Evolutionary conservation across 495 filamentous ascomycete species (phyloP).

Genomic region (Xylaria venustula): DNA sequence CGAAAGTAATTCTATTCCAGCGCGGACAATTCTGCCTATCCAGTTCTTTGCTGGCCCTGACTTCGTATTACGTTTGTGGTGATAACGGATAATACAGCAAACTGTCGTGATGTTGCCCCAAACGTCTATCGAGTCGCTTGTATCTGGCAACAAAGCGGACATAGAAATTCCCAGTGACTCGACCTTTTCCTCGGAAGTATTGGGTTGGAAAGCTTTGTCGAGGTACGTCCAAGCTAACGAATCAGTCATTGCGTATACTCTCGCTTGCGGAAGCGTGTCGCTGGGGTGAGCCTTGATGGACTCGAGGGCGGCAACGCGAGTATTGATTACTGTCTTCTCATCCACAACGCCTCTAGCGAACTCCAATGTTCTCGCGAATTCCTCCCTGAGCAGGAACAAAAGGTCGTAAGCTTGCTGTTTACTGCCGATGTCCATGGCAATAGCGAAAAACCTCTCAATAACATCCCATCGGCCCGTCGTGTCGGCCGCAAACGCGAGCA

Average conservation of each 20-base stretch:
- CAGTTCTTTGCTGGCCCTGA: slow-evolving; percentile 26
- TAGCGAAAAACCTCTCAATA: slow-evolving; percentile 30
- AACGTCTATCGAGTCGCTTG: slow-evolving; percentile 8
- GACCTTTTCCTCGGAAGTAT: slow-evolving; percentile 12
- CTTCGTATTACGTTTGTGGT: slow-evolving; percentile 29
- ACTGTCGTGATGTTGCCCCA: slow-evolving; percentile 13
- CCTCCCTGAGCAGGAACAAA: slow-evolving; percentile 31
- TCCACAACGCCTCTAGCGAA: slow-evolving; percentile 5
- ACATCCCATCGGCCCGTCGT: slow-evolving; percentile 26
- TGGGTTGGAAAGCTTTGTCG: slow-evolving; percentile 20
- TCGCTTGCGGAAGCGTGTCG: slow-evolving; percentile 19
- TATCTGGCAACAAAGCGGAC: slow-evolving; percentile 20
- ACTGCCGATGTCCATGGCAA: slow-evolving; percentile 28
- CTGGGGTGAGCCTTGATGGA: slow-evolving; percentile 16
- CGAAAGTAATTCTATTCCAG: slow-evolving; percentile 39
- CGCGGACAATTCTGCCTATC: slow-evolving; percentile 30
- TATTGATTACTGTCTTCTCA: slow-evolving; percentile 20
- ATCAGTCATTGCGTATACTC: slow-evolving; percentile 19
- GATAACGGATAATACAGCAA: slow-evolving; percentile 25
- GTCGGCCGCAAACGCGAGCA: slow-evolving; percentile 22
- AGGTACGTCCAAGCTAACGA: slow-evolving; percentile 22
- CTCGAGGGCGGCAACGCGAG: slow-evolving; percentile 22
- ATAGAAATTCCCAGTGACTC: slow-evolving; percentile 19
- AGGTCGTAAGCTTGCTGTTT: slow-evolving; percentile 27
- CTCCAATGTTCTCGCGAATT: slow-evolving; percentile 27